These are phyloP conservation scores for Coemansia sp. DNA, from an alignment of 192 early-diverging fungal genomes.

Conservation along the genomic window DNA sequence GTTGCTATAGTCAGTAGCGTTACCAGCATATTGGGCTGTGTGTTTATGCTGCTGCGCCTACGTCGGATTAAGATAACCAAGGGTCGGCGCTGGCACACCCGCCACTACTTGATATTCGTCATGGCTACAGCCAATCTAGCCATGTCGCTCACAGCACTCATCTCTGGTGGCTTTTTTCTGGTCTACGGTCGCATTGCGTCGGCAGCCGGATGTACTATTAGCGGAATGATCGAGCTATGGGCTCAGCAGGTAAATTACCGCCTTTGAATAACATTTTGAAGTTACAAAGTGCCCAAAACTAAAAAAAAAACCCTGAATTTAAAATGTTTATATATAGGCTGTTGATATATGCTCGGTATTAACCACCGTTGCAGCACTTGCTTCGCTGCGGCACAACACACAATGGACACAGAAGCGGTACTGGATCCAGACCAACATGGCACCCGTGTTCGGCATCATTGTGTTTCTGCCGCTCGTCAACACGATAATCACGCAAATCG, in stretches of 20 bases:
- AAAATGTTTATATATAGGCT: conserved; percentile 13
- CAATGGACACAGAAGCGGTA: conserved; percentile 21
- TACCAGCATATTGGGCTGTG: conserved; percentile 20
- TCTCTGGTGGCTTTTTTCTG: conserved; percentile 29
- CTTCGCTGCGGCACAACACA: conserved; percentile 13
- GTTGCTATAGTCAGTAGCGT: conserved; percentile 22
- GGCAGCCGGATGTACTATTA: conserved; percentile 24
- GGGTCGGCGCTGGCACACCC: conserved; percentile 14
- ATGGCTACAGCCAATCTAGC: conserved; percentile 16
- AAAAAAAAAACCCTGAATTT: neutral
- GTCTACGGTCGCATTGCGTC: conserved; percentile 35
- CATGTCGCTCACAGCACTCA: conserved; percentile 10
- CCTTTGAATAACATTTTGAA: neutral
- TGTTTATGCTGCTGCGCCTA: conserved; percentile 15
- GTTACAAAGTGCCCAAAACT: too few relatives aligned
- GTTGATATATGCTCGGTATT: conserved; percentile 25
- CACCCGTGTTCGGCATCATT: conserved; percentile 31
- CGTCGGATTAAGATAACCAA: neutral
- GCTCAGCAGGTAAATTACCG: conserved; percentile 30
- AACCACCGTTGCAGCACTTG: conserved; percentile 18
- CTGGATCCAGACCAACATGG: conserved; percentile 46
- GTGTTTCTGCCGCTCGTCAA: conserved; percentile 31
- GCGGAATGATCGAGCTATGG: conserved; percentile 46
- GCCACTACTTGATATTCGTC: conserved; percentile 25
- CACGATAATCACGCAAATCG: conserved; percentile 26